These are phyloP conservation scores for Blakeslea trispora DNA, from an alignment of 371 early-diverging fungal genomes.

Conservation along the genomic window DNA sequence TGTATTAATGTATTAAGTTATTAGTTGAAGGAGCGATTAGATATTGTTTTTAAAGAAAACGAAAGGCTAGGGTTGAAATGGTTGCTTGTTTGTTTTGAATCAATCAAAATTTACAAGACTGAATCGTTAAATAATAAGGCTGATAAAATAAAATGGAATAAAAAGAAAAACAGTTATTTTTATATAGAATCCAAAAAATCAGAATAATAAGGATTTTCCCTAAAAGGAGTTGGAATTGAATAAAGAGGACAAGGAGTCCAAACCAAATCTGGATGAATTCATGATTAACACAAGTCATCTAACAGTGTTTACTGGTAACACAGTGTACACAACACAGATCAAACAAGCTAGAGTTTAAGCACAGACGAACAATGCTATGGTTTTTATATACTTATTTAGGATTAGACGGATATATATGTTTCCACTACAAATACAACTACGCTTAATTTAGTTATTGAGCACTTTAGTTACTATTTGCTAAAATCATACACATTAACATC, in stretches of 20 bases:
- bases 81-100: constrained; percentile 3
- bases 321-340: not conserved
- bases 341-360: not conserved
- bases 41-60: constrained; percentile 2
- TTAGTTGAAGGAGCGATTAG: not conserved
- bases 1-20: not conserved
- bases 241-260: constrained; percentile 5
- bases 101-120: not conserved
- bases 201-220: not conserved
- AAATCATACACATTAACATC: not conserved
- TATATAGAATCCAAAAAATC: constrained; percentile 5
- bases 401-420: no score
- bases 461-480: not conserved
- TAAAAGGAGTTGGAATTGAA: constrained; percentile 19
- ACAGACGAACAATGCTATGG: constrained; percentile 3
- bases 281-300: not conserved
- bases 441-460: not conserved
- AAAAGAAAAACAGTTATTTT: not conserved
- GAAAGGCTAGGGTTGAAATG: constrained; percentile 5
- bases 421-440: not conserved
- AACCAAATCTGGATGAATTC: constrained; percentile 13
- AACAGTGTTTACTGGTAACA: constrained; percentile 4
- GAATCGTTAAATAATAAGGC: constrained; percentile 2
- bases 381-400: no score
- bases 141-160: constrained; percentile 1